Evolutionary conservation across 805 yeast genomes (phyloP).

Genomic region (Ogataea glucozyma): DNA sequence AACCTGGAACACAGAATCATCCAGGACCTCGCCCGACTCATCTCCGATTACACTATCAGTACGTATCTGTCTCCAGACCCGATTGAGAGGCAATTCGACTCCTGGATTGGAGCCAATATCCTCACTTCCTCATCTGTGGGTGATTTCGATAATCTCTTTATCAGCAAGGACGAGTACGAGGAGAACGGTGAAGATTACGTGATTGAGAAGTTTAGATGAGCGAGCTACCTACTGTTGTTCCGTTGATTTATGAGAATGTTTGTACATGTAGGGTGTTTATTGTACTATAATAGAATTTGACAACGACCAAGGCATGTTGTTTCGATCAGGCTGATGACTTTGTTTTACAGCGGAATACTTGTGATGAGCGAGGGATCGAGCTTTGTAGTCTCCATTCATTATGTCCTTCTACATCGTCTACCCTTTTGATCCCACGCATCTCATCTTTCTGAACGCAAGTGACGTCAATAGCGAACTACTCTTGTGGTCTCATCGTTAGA

Average conservation of each 20-base stretch:
- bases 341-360: too few relatives aligned
- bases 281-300: not conserved
- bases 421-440: too few relatives aligned
- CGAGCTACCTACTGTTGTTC: not conserved
- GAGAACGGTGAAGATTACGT: slow-evolving; percentile 56
- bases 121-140: slow-evolving; percentile 55
- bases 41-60: slow-evolving; percentile 50
- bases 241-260: not conserved
- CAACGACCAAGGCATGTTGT: too few relatives aligned
- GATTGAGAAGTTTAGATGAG: slow-evolving; percentile 47
- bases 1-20: slow-evolving; percentile 58
- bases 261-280: slow-evolving; percentile 1
- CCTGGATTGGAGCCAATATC: slow-evolving; percentile 76
- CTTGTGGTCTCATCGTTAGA: too few relatives aligned
- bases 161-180: slow-evolving; percentile 63
- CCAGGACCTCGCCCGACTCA: slow-evolving; percentile 53
- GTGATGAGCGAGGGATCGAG: too few relatives aligned
- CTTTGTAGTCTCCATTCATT: too few relatives aligned
- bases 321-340: too few relatives aligned
- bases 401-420: too few relatives aligned
- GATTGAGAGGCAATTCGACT: slow-evolving; percentile 56
- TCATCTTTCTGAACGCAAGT: too few relatives aligned
- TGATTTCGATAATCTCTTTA: slow-evolving; percentile 56
- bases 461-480: too few relatives aligned
- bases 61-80: slow-evolving; percentile 42